A percentile compares a stretch with the other conserved stretches of the same genome.
Conservation (phyloP, 495 filamentous ascomycete genomes). For the Xylaria nigripes region DNA sequence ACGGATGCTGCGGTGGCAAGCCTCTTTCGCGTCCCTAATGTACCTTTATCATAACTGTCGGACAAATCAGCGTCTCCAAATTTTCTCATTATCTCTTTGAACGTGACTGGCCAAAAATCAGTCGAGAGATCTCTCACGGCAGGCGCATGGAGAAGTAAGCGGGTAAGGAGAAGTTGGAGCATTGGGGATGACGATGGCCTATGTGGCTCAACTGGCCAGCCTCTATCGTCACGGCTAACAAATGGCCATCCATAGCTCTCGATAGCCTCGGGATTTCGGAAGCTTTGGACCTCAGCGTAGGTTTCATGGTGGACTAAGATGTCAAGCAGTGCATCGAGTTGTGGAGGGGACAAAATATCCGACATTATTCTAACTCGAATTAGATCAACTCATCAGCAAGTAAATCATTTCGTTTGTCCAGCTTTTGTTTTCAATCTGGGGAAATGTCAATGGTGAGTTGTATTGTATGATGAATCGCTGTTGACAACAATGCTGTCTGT, state of each 20-base stretch:
- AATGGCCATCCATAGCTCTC: slow-evolving; percentile 54
- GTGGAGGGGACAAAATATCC: slow-evolving; percentile 34
- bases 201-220: background rate
- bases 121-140: slow-evolving; percentile 47
- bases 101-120: slow-evolving; percentile 49
- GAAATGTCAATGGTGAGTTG: too few relatives aligned
- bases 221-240: background rate
- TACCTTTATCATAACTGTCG: slow-evolving; percentile 63
- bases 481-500: too few relatives aligned
- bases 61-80: slow-evolving; percentile 52
- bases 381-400: slow-evolving; percentile 19
- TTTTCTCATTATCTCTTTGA: slow-evolving; percentile 40
- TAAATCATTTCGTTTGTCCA: too few relatives aligned
- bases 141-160: slow-evolving; percentile 48
- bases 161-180: slow-evolving; percentile 49
- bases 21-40: slow-evolving; percentile 54
- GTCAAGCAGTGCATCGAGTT: slow-evolving; percentile 55
- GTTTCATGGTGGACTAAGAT: slow-evolving; percentile 58
- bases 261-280: slow-evolving; percentile 48
- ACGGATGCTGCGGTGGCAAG: slow-evolving; percentile 55
- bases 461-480: too few relatives aligned
- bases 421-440: too few relatives aligned
- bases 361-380: slow-evolving; percentile 10
- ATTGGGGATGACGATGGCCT: slow-evolving; percentile 42
- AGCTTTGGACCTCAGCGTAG: slow-evolving; percentile 52